phyloP scores from a whole-genome alignment of 768 basidiomycete genomes.

The Suillus fuscotomentosus region DNA sequence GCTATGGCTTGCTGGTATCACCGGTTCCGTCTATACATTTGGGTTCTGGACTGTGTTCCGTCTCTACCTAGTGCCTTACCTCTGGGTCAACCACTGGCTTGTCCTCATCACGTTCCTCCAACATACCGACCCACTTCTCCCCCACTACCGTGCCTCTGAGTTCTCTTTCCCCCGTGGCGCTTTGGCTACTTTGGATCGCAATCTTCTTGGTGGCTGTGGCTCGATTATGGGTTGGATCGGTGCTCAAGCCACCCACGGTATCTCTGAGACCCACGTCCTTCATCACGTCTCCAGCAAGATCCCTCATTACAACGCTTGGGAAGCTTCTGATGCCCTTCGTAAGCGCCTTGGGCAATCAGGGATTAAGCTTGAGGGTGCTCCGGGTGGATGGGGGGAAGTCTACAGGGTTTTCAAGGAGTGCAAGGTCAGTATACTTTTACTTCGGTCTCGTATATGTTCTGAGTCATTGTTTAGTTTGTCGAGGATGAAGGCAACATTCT shows the following conservation, averaged over 20 bases:
- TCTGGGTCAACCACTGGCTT: conserved; percentile 95
- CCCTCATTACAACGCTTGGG: conserved; percentile 95
- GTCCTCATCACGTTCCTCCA: conserved; percentile 97
- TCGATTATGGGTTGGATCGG: conserved; percentile 83
- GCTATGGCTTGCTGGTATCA: conserved; percentile 64
- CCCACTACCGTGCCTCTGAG: conserved; percentile 86
- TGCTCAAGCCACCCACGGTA: conserved; percentile 82
- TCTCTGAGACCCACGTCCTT: conserved; percentile 89
- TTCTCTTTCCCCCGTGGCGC: conserved; percentile 96
- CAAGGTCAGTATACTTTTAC: conserved; percentile 45
- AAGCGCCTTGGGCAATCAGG: conserved; percentile 60
- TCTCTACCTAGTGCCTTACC: conserved; percentile 84
- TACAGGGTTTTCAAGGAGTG: conserved; percentile 76
- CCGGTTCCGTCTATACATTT: conserved; percentile 51
- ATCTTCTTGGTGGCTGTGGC: conserved; percentile 75
- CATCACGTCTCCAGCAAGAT: conserved; percentile 96
- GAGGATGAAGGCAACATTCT: conserved; percentile 91
- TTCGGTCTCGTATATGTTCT: neutral
- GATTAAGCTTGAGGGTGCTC: conserved; percentile 65
- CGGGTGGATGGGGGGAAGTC: conserved; percentile 78
- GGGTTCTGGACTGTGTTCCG: conserved; percentile 75
- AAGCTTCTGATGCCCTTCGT: conserved; percentile 84
- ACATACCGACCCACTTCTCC: conserved; percentile 94
- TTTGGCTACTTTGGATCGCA: conserved; percentile 87
- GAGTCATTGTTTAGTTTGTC: conserved; percentile 58